Base-by-base conservation (phyloP, 176 grass and related monocot species). In the Pontederia paniculata region DNA sequence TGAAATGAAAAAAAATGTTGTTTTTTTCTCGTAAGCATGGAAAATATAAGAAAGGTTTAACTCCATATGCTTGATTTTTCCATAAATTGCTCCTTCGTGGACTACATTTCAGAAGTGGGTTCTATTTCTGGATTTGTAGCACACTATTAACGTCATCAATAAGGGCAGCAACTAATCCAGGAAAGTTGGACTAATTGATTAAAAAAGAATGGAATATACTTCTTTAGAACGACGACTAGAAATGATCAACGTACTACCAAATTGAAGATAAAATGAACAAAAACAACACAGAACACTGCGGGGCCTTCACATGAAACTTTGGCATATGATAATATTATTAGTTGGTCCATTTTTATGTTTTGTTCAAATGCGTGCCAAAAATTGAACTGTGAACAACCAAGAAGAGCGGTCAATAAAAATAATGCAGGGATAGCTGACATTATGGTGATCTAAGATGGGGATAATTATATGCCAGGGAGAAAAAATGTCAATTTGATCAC, bases 391-490 rank as follows among this genome's bases (percentile, higher is more conserved):
- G 70, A 68, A 59, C 62, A 21, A 71, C 84, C 77, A 15, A 77
- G 47, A 16, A 88, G 72, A 63, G 19, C 85, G 10, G 18, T 85
- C 54, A 95, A 74, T 67, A 56, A 74, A 77, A 81, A 85, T 44
- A 71, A 77, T 44, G 75, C 84, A 65, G 89, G 88, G 74, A 88
- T 95, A 52, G 84, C 88, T 74, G 81, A 95, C 63, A 85, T 95
- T 70, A 65, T 59, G 60, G 76, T 82, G 42, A 85, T 89, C 50
- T 51, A 62, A 82, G 84, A 95, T 57, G 89, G 78, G 43, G 89
- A 95, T 17, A 57, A 85, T 6, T 37, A 5, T 2, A 37, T 6
- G 7, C 3, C 0, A 37, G 7, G 28, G 1, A 3, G 7, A 37
- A 37, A 37, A 37, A n/a, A n/a, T n/a, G 28, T 2, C 5, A 2